Percentiles rank a stretch among this genome's conserved stretches.
Conservation (phyloP, 2,329 filamentous ascomycete genomes). For the Diaporthe longicolla region DNA sequence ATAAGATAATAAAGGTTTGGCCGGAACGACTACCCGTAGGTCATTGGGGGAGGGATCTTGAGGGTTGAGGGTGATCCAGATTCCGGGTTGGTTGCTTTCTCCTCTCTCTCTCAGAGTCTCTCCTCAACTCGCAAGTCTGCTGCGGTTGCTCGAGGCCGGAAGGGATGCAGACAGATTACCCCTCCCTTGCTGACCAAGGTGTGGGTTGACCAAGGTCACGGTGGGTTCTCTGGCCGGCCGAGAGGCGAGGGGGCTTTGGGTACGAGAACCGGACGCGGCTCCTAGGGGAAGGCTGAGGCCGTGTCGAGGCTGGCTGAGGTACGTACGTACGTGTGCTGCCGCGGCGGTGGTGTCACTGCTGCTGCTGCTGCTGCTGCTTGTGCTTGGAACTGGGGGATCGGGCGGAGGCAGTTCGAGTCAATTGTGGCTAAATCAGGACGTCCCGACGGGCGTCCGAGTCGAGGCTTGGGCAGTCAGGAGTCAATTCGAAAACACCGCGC, state of each 20-base stretch:
- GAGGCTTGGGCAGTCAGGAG: conserved; percentile 33
- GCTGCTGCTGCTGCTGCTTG: conserved; percentile 9
- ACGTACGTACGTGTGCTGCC: neutral
- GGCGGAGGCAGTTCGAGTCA: conserved; percentile 39
- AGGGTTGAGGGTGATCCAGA: neutral
- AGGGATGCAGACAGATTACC: conserved; percentile 38
- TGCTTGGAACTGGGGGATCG: conserved; percentile 22
- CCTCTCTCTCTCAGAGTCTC: neutral
- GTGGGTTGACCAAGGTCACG: conserved; percentile 27
- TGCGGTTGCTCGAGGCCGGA: conserved; percentile 15
- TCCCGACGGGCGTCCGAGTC: conserved; percentile 28
- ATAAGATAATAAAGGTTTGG: conserved; percentile 22
- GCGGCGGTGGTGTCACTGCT: neutral
- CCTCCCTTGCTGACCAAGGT: conserved; percentile 36
- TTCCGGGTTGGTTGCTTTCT: conserved; percentile 11
- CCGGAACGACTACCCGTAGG: conserved; percentile 16
- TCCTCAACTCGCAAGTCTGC: conserved; percentile 17
- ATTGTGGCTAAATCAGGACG: conserved; percentile 32
- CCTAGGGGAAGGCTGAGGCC: conserved; percentile 32
- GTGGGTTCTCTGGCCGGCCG: conserved; percentile 28
- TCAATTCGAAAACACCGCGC: conserved; percentile 23
- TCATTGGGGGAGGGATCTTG: conserved; percentile 19
- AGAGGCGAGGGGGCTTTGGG: conserved; percentile 22
- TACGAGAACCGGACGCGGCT: conserved; percentile 25
- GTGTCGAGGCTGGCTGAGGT: conserved; percentile 23